Evolutionary conservation across 2,329 filamentous ascomycete species (phyloP), one percentile per base, ranked within the genome.

Genomic region (Penicillium olsonii): DNA sequence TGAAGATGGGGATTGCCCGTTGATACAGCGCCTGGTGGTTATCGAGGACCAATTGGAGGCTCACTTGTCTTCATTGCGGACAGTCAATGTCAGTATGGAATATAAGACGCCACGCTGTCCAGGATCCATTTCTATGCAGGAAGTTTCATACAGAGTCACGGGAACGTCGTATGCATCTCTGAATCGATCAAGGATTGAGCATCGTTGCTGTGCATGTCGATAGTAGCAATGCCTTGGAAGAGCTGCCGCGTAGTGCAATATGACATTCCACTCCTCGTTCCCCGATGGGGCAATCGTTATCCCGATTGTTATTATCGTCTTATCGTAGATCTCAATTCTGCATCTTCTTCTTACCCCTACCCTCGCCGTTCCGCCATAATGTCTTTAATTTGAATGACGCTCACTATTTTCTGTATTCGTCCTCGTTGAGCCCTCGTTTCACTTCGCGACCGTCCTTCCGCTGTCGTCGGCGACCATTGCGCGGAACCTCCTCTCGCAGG

Each of bases 231-330:
- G 24, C 20, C 27, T 43, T 19, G n/a, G 18, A 39, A 22, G 14
- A 35, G 33, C 6, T 6, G 9, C n/a, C n/a, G n/a, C n/a, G n/a
- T 31, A 31, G 29, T 31, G 29, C 29, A 31, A 31, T 31, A 31
- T 35, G 15, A 19, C 33, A 35, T 35, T 35, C 33, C 33, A 35
- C 33, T 15, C 11, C 26, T 29, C 10, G 26, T 11, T 34, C 14
- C 31, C 33, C 15, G 17, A 18, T 44, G 45, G 45, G 39, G 45
- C 39, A 48, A 48, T 44, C 40, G 45, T 48, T 48, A 48, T 48
- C 45, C 45, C 39, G 33, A 48, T 43, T 48, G 45, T 48, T 44
- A 48, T 48, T 48, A 48, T 48, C 45, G 40, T 43, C 45, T 48
- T 48, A 48, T 48, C 45, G 45, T 42, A 22, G 29, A 27, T 26